phyloP scores from a whole-genome alignment of 805 yeast species.

The Allodekkera sacchari region DNA sequence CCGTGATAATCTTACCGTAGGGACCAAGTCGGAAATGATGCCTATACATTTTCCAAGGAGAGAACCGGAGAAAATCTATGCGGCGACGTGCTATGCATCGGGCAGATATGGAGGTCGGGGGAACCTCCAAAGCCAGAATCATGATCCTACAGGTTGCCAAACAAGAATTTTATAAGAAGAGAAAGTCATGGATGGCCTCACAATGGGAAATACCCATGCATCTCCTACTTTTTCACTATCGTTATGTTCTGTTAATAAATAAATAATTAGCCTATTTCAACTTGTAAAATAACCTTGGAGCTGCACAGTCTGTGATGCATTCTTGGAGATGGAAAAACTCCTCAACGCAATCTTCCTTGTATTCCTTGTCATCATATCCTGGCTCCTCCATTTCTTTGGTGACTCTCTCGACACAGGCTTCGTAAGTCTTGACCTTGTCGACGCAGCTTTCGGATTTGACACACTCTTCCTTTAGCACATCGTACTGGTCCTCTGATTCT shows the following conservation, averaged over 20 bases:
- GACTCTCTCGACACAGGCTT: conserved; percentile 94
- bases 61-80: too few species aligned
- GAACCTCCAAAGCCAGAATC: too few species aligned
- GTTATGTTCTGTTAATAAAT: neutral
- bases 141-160: too few species aligned
- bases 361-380: conserved; percentile 66
- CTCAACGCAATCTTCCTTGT: conserved; percentile 97
- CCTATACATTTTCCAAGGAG: too few species aligned
- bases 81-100: too few species aligned
- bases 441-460: conserved; percentile 57
- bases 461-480: conserved; percentile 61
- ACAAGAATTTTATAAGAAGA: too few species aligned
- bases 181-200: too few species aligned
- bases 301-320: conserved; percentile 84
- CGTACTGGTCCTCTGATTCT: conserved; percentile 58
- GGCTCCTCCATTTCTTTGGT: conserved; percentile 78
- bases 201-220: too few species aligned
- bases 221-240: too few species aligned
- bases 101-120: too few species aligned
- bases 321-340: conserved; percentile 97
- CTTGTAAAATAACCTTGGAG: conserved; percentile 82
- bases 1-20: too few species aligned
- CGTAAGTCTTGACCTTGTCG: conserved; percentile 77
- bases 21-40: too few species aligned
- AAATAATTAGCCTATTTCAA: conserved; percentile 46